Evolutionary conservation across 441 rosid species (phyloP), one percentile per base, ranked within the genome.

Genomic region (Brassica hybrid): DNA sequence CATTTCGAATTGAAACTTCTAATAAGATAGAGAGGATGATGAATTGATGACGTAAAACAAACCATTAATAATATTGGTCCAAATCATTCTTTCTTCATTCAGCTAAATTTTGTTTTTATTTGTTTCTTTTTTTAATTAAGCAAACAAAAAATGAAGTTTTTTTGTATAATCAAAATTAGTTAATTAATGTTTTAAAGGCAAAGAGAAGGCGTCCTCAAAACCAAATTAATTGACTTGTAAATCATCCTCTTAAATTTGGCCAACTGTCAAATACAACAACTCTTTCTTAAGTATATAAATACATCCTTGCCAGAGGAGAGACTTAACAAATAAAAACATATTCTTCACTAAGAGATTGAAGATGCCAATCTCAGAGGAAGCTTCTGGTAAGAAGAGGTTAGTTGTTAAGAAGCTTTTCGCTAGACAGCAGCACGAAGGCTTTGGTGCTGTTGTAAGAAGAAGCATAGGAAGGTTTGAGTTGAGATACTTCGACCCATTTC

Each of bases 391-490:
- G 12, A 71, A 65, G 14, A 79, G 92, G 12, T 79, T 76, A 32
- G 96, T 86, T 48, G 94, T 83, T 48, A 89, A 85, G 64, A 94
- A 88, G 83, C 89, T 90, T 82, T 85, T 89, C 85, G 94, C 98
- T 3, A 86, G 92, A 84, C 94, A 91, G 32, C 98, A 92, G 23
- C 89, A 78, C 57, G 98, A 94, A 86, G 98, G 98, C 1, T 71
- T 84, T 3, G 97, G 98, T 18, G 94, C 96, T 71, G 73, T 83
- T 62, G 98, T 92, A 21, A 87, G 96, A 79, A 92, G 98, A 84
- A 94, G 97, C 87, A 90, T 94, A 38, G 98, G 98, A 80, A 84
- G 97, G 85, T 90, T 90, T 83, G 97, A 92, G 84, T 70, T 94
- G 75, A 85, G 84, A 83, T 87, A 92, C 85, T 92, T 94, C 10